Evolutionary conservation across 2,329 filamentous ascomycete genomes (phyloP), one percentile per base, ranked within the genome.

Genomic region (Apiospora marii): DNA sequence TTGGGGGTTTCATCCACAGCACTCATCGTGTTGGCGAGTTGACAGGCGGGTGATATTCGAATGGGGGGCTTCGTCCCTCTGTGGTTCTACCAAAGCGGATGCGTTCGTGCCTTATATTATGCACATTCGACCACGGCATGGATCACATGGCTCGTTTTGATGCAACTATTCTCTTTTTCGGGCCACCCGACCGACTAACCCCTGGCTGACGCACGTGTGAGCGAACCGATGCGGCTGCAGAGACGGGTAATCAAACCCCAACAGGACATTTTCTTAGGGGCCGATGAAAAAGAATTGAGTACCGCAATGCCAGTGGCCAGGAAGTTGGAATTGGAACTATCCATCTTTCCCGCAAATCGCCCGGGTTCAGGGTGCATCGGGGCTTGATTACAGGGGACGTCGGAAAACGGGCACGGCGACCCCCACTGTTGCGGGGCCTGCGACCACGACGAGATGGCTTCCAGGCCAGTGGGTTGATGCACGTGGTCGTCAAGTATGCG

Each of bases 341-440:
- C 22, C 8, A 12, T 61, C 19, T n/a, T 41, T 41, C 19, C 58
- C 7, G 58, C 58, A n/a, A 34, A 16, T 4, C 27, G 53, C 3
- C 53, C 58, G 58, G 58, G 58, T 41, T 64, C 19, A 64, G 58
- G 58, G 30, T 64, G 30, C 19, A 64, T 64, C 58, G 58, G 58
- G 51, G 30, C 7, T 2, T 4, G 19, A 12, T 61, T 19, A 3
- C 53, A 61, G 27, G 53, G 53, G 53, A 61, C 53, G 53, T 61
- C 58, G 58, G 58, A 14, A 41, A 64, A 64, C 58, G 58, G 58
- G n/a, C 41, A 64, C 58, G 58, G 58, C 58, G 22, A 34, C 58
- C 34, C 30, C 58, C 58, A 64, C 58, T 22, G 30, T 34, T 64
- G 58, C 58, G 58, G 58, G 58, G 30, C 58, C 19, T 41, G 58